phyloP scores from a whole-genome alignment of 2,329 filamentous ascomycete species.

The Penicillium hordei region DNA sequence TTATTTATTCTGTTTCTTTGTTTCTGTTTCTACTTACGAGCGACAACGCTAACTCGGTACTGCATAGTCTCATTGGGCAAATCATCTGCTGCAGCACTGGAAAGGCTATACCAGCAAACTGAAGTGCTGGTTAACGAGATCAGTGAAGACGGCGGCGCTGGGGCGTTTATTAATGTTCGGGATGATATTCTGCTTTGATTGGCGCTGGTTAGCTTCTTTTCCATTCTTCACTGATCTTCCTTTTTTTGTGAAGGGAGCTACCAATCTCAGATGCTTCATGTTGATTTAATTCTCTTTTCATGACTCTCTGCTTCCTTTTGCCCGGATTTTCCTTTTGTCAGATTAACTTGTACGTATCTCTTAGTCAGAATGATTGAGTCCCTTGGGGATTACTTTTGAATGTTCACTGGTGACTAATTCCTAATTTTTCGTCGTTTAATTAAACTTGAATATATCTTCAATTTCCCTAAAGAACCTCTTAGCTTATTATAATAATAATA shows the following conservation, averaged over 20 bases:
- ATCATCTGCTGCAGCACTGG: slow-evolving; percentile 79
- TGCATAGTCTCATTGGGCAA: slow-evolving; percentile 79
- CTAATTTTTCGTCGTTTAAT: not conserved
- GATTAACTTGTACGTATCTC: not conserved
- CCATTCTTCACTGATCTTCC: not conserved
- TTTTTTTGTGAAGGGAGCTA: not conserved
- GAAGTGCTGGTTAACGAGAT: slow-evolving; percentile 81
- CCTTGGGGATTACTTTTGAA: not conserved
- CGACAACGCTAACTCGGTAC: not conserved
- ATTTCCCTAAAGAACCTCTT: not conserved
- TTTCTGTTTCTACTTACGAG: not conserved
- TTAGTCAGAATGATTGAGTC: slow-evolving; percentile 1
- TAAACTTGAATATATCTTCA: not conserved
- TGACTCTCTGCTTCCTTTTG: not conserved
- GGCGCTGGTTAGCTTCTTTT: slow-evolving; percentile 5
- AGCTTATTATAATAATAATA: not conserved
- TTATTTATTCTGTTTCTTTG: slow-evolving; percentile 4
- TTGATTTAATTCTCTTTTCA: not conserved
- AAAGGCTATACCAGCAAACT: slow-evolving; percentile 82
- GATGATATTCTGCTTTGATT: slow-evolving; percentile 47
- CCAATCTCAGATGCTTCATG: not conserved
- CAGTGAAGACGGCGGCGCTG: slow-evolving; percentile 73
- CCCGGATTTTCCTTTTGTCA: not conserved
- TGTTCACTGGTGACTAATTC: not conserved
- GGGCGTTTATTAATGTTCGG: slow-evolving; percentile 74